phyloP scores from a whole-genome alignment of 345 rosid species.

The thale cress (Arabidopsis thaliana) region DNA sequence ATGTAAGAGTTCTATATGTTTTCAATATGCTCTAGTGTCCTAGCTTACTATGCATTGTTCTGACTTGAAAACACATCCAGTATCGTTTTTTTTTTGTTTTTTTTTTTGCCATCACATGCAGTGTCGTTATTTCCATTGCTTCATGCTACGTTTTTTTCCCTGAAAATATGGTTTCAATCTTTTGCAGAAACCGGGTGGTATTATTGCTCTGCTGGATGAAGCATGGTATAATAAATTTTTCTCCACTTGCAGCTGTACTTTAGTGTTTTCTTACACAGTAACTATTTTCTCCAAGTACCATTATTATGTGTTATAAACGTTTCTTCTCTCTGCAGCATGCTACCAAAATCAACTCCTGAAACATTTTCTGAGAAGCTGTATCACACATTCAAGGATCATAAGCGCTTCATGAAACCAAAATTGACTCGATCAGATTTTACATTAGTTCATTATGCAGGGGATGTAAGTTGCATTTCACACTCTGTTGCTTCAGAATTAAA shows the following conservation, averaged over 20 bases:
- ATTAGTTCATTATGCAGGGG: constrained; percentile 90
- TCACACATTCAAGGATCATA: constrained; percentile 76
- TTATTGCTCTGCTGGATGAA: constrained; percentile 88
- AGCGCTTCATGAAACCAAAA: constrained; percentile 85
- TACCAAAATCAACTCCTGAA: constrained; percentile 90
- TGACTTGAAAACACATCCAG: constrained; percentile 21
- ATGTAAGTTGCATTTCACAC: constrained; percentile 54
- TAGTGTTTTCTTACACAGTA: constrained; percentile 21
- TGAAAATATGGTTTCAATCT: constrained; percentile 33
- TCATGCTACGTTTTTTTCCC: constrained; percentile 8
- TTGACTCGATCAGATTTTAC: constrained; percentile 79
- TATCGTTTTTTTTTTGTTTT: neutral
- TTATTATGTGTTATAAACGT: constrained; percentile 31
- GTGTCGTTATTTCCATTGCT: constrained; percentile 8
- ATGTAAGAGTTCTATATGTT: constrained; percentile 21
- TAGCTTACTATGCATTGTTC: constrained; percentile 24
- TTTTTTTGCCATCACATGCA: neutral
- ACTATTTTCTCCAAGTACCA: constrained; percentile 24
- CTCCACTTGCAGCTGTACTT: constrained; percentile 27
- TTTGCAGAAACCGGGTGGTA: constrained; percentile 92
- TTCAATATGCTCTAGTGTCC: constrained; percentile 27
- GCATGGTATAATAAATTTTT: constrained; percentile 66
- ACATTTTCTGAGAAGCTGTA: constrained; percentile 88
- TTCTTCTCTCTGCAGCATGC: constrained; percentile 64
- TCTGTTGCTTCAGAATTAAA: constrained; percentile 14